A percentile compares a stretch with the other conserved stretches of the same genome.
Evolutionary conservation across 1,284 basidiomycete genomes (phyloP).

Genomic region (Pseudozyma thailandica): DNA sequence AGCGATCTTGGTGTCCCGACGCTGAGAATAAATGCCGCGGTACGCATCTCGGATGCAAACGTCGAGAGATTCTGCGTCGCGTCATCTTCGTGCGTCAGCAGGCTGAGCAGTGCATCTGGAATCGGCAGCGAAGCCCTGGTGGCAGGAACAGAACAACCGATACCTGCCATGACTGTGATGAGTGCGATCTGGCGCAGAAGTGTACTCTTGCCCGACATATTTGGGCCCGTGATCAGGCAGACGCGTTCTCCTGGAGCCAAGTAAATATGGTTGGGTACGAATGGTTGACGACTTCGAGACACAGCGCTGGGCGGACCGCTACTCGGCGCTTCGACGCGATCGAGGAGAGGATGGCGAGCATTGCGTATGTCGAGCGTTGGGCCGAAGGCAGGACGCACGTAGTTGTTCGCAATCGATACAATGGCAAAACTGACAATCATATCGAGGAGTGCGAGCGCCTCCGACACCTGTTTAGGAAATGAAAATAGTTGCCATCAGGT

Average conservation of each 20-base stretch:
- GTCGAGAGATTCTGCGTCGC: conserved; percentile 70
- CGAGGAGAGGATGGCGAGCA: conserved; percentile 74
- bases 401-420: conserved; percentile 30
- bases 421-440: conserved; percentile 51
- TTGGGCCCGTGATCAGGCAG: conserved; percentile 71
- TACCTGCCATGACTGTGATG: conserved; percentile 81
- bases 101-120: conserved; percentile 83
- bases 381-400: conserved; percentile 50
- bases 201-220: conserved; percentile 82
- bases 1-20: conserved; percentile 74
- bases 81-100: conserved; percentile 87
- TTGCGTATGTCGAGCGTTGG: conserved; percentile 62
- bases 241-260: conserved; percentile 40
- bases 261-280: conserved; percentile 43
- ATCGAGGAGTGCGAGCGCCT: conserved; percentile 56
- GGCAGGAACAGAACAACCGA: conserved; percentile 75
- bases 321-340: conserved; percentile 74
- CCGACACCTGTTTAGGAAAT: conserved; percentile 42
- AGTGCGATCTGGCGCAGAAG: conserved; percentile 88
- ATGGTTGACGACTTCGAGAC: conserved; percentile 15
- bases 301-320: conserved; percentile 6
- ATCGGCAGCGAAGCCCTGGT: conserved; percentile 71
- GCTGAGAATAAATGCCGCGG: conserved; percentile 71
- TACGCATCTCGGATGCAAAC: conserved; percentile 56
- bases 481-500: not conserved